These are phyloP conservation scores for Clavariopsis aquatica DNA, from an alignment of 495 filamentous ascomycete genomes.

Conservation along the genomic window DNA sequence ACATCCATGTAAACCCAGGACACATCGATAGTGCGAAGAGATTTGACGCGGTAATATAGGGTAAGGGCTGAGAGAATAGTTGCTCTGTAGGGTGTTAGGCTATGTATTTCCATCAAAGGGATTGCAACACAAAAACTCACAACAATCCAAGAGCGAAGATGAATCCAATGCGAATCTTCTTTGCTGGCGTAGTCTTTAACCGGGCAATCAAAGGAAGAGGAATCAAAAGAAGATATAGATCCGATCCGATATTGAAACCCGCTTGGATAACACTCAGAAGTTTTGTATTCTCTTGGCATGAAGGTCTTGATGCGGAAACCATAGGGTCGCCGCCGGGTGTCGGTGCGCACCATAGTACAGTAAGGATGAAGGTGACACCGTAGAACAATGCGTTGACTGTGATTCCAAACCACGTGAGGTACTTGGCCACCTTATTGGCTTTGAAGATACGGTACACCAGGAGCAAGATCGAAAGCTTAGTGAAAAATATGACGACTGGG, in stretches of 20 bases:
- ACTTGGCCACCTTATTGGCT: background rate
- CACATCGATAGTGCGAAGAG: background rate
- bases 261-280: background rate
- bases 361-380: constrained; percentile 8
- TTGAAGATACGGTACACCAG: constrained; percentile 9
- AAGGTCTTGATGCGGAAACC: constrained; percentile 1
- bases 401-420: constrained; percentile 1
- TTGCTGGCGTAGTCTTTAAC: constrained; percentile 4
- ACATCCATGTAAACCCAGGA: constrained; percentile 8
- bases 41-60: constrained; percentile 7
- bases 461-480: constrained; percentile 14
- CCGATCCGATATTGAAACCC: constrained; percentile 17
- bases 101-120: background rate
- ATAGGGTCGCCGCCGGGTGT: constrained; percentile 9
- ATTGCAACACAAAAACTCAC: background rate
- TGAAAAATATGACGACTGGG: constrained; percentile 8
- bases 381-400: constrained; percentile 8
- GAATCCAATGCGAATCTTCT: background rate
- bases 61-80: constrained; percentile 4
- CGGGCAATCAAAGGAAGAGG: constrained; percentile 4
- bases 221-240: constrained; percentile 15
- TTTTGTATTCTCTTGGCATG: background rate
- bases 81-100: constrained; percentile 3
- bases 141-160: constrained; percentile 13
- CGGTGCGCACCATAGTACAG: constrained; percentile 15